A percentile compares a stretch with the other conserved stretches of the same genome.
Conservation (phyloP, 1,284 basidiomycete genomes). For the Phaffia rhodozyma region DNA sequence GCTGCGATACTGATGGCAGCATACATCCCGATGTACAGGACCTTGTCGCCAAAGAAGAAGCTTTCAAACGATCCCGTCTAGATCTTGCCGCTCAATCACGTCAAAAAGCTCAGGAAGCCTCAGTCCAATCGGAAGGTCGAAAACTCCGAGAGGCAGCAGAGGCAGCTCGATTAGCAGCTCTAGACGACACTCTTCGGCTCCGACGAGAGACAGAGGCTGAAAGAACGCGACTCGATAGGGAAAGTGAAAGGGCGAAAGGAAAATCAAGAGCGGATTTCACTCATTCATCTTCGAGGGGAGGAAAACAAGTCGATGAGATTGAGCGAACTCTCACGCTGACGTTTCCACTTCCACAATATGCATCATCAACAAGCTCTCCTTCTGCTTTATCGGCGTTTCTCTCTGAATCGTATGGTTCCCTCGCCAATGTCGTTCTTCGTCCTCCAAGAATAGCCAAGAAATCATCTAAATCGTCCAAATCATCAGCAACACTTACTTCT, state of each 20-base stretch:
- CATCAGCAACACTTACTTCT: not conserved
- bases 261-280: not conserved
- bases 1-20: not conserved
- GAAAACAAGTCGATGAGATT: slow-evolving; percentile 34
- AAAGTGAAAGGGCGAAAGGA: not conserved
- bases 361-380: slow-evolving; percentile 1
- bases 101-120: slow-evolving; percentile 51
- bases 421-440: slow-evolving; percentile 28
- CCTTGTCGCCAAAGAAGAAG: slow-evolving; percentile 66
- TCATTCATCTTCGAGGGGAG: not conserved
- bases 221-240: not conserved
- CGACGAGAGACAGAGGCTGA: slow-evolving; percentile 2
- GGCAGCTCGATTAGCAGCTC: slow-evolving; percentile 22
- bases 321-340: slow-evolving; percentile 31
- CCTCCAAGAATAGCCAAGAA: not conserved
- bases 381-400: slow-evolving; percentile 22
- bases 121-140: slow-evolving; percentile 65
- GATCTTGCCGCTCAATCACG: slow-evolving; percentile 50
- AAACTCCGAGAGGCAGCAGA: slow-evolving; percentile 50
- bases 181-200: slow-evolving; percentile 10
- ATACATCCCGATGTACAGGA: slow-evolving; percentile 40
- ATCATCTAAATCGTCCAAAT: slow-evolving; percentile 9
- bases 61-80: slow-evolving; percentile 57
- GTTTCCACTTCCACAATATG: slow-evolving; percentile 22
- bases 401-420: slow-evolving; percentile 27